phyloP scores from a whole-genome alignment of 805 yeast species.

The Tetrapisispora phaffii region DNA sequence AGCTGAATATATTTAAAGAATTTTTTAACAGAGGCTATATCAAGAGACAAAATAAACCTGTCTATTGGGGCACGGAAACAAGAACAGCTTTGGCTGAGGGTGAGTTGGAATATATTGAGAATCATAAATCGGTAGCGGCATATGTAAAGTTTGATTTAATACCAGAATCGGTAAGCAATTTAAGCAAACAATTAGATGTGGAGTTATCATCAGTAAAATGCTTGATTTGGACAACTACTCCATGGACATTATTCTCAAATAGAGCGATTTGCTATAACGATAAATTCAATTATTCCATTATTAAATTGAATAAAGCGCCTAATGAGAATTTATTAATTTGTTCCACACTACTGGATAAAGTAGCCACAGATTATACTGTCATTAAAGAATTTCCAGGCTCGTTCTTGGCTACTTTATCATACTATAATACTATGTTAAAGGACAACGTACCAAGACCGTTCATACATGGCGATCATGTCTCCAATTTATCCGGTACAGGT shows the following conservation, averaged over 20 bases:
- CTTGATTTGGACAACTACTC: constrained; percentile 94
- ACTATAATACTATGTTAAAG: constrained; percentile 46
- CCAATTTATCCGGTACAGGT: constrained; percentile 80
- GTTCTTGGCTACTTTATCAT: constrained; percentile 33
- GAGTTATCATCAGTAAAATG: constrained; percentile 15
- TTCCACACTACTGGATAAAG: constrained; percentile 33
- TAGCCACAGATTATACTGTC: constrained; percentile 8
- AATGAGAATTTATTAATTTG: constrained; percentile 51
- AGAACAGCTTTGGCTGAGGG: constrained; percentile 94
- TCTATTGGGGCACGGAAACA: constrained; percentile 94
- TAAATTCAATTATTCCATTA: constrained; percentile 46
- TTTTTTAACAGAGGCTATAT: constrained; percentile 60
- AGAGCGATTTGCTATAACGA: constrained; percentile 68
- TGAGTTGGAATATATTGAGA: constrained; percentile 76
- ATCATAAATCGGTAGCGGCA: constrained; percentile 59
- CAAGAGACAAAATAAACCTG: constrained; percentile 84
- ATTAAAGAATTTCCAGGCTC: constrained; percentile 33
- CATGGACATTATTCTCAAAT: constrained; percentile 93
- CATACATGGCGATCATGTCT: constrained; percentile 73
- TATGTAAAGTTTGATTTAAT: constrained; percentile 57
- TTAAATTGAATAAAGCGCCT: constrained; percentile 22
- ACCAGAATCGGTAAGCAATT: constrained; percentile 11
- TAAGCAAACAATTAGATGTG: constrained; percentile 6
- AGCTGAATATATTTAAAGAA: constrained; percentile 56
- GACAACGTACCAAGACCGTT: constrained; percentile 38